phyloP scores from a whole-genome alignment of 768 basidiomycete genomes.

The Clitopilus passeckerianus region DNA sequence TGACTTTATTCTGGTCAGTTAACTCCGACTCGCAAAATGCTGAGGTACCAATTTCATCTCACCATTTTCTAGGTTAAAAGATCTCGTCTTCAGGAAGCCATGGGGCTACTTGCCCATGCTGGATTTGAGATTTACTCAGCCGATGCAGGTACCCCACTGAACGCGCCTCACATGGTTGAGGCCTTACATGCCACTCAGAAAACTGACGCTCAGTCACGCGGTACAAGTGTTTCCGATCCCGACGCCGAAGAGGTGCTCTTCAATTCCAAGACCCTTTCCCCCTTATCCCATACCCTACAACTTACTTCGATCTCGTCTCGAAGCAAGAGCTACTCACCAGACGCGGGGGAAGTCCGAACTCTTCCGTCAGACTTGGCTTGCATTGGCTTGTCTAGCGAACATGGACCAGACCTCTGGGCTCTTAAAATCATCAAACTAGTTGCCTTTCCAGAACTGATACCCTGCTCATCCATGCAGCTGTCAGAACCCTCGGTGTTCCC shows the following conservation, averaged over 20 bases:
- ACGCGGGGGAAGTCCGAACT: slow-evolving; percentile 53
- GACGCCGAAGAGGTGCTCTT: not conserved
- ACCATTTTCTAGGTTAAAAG: slow-evolving; percentile 54
- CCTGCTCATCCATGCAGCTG: slow-evolving; percentile 17
- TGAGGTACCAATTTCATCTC: slow-evolving; percentile 5
- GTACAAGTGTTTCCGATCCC: not conserved
- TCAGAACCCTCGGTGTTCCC: slow-evolving; percentile 7
- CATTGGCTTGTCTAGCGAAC: slow-evolving; percentile 68
- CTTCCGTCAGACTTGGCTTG: slow-evolving; percentile 71
- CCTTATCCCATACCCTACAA: not conserved
- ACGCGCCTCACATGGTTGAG: slow-evolving; percentile 7
- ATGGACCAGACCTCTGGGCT: slow-evolving; percentile 62
- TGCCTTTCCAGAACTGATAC: slow-evolving; percentile 70
- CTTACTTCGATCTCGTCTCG: slow-evolving; percentile 9
- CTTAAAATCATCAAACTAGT: slow-evolving; percentile 76
- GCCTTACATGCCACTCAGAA: not conserved
- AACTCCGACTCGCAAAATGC: not conserved
- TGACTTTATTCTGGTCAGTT: slow-evolving; percentile 74
- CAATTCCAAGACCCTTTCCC: not conserved
- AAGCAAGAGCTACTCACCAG: slow-evolving; percentile 46
- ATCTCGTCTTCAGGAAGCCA: slow-evolving; percentile 55
- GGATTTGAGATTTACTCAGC: slow-evolving; percentile 65
- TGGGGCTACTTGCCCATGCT: slow-evolving; percentile 51
- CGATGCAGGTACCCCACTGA: slow-evolving; percentile 27
- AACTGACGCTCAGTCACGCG: not conserved